A percentile compares a stretch with the other conserved stretches of the same genome.
Evolutionary conservation across 305 asterid species (phyloP).

Genomic region (Solanum hybrid): DNA sequence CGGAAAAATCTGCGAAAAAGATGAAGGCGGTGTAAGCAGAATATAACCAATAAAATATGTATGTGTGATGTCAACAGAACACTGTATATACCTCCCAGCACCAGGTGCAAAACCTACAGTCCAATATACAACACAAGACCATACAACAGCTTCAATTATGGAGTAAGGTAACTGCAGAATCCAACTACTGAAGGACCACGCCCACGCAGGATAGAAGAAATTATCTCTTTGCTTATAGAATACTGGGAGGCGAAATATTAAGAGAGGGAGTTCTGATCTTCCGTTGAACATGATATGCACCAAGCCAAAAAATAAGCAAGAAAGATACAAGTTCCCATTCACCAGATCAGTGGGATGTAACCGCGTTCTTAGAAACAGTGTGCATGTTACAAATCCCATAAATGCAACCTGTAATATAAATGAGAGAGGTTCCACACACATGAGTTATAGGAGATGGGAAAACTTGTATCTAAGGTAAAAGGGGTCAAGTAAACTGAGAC

Average conservation of each 20-base stretch:
- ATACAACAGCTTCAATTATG: conserved; percentile 57
- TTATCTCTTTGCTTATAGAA: conserved; percentile 90
- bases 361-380: conserved; percentile 71
- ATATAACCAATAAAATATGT: background rate
- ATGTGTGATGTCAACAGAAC: background rate
- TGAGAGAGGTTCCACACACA: background rate
- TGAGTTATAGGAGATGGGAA: background rate
- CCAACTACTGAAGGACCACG: conserved; percentile 73
- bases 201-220: conserved; percentile 84
- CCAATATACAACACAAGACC: conserved; percentile 70
- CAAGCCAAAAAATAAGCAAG: conserved; percentile 62
- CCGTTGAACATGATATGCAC: conserved; percentile 95
- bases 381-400: conserved; percentile 65
- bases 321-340: conserved; percentile 57
- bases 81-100: conserved; percentile 49
- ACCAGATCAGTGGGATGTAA: conserved; percentile 55
- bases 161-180: conserved; percentile 82
- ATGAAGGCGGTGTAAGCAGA: background rate
- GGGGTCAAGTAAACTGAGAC: background rate
- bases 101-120: conserved; percentile 72
- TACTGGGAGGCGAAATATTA: conserved; percentile 83
- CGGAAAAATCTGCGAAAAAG: conserved; percentile 55
- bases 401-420: conserved; percentile 52
- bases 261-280: conserved; percentile 67
- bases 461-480: background rate